Evolutionary conservation across 2,329 filamentous ascomycete genomes (phyloP).

Genomic region (Cladorrhinum sp.): DNA sequence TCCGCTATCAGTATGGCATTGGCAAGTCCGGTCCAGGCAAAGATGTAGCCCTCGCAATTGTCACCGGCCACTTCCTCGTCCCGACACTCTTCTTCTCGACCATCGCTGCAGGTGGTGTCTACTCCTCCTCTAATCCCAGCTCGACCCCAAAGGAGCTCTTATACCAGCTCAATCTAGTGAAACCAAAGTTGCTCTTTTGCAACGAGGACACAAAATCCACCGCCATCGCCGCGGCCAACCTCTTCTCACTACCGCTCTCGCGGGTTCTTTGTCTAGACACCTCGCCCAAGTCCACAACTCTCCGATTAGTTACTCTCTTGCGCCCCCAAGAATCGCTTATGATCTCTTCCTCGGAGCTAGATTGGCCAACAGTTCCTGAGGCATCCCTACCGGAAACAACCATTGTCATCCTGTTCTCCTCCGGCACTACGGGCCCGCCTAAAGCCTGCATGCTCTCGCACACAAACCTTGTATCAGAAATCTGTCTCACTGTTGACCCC

Average conservation of each 20-base stretch:
- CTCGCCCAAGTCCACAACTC: slow-evolving; percentile 29
- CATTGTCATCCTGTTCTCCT: slow-evolving; percentile 46
- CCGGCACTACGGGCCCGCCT: slow-evolving; percentile 47
- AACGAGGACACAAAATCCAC: slow-evolving; percentile 46
- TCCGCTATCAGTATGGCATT: slow-evolving; percentile 52
- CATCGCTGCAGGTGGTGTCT: slow-evolving; percentile 58
- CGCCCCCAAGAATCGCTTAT: not conserved
- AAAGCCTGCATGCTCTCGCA: slow-evolving; percentile 48
- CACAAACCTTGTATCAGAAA: slow-evolving; percentile 41
- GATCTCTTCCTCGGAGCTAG: not conserved
- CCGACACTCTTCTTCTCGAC: slow-evolving; percentile 54
- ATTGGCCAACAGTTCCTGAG: slow-evolving; percentile 9
- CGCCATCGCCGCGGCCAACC: slow-evolving; percentile 47
- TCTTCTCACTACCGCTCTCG: slow-evolving; percentile 40
- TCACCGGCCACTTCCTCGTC: slow-evolving; percentile 54
- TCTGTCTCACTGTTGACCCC: slow-evolving; percentile 32
- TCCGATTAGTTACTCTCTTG: slow-evolving; percentile 32
- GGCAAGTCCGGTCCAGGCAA: slow-evolving; percentile 46
- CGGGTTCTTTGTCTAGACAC: slow-evolving; percentile 48
- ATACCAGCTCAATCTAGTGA: slow-evolving; percentile 41
- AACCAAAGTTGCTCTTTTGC: slow-evolving; percentile 42
- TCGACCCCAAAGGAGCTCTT: slow-evolving; percentile 51
- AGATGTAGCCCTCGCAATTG: slow-evolving; percentile 56
- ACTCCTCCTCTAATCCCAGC: slow-evolving; percentile 51
- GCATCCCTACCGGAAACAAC: slow-evolving; percentile 34